Evolutionary conservation across 768 basidiomycete genomes (phyloP), one percentile per base, ranked within the genome.

Genomic region (Lentinula sp.): DNA sequence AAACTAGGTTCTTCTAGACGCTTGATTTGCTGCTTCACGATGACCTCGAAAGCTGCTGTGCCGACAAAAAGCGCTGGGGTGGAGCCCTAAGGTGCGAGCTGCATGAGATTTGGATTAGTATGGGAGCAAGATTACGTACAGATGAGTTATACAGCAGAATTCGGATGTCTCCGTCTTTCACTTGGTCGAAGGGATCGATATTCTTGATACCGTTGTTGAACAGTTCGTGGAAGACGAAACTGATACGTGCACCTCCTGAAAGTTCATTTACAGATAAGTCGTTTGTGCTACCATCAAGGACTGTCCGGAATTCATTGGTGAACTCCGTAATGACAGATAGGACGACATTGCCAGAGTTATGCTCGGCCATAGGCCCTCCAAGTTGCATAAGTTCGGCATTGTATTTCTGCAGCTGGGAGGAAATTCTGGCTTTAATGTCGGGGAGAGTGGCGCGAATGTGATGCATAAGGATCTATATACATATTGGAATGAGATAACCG

Each of bases 301-400:
- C 89, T 12, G 92, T 92, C 61, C 96, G 87, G 85, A 98, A 99
- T 70, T 98, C 97, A 43, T 89, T 84, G 63, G 93, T 95, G 76
- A 99, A 99, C 73, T 99, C 97, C 52, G 95, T 98, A 71, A 99
- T 98, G 65, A 97, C 93, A n/a, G 89, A 86, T 12, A 99, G 85
- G 37, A 99, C 95, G 46, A 99, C 84, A 72, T 92, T 95, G 64
- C 91, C 90, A 12, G 92, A 89, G 73, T 87, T 91, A 65, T 78
- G 81, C 61, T 96, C 95, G 33, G 90, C 94, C 70, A 91, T 73
- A 12, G 92, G 78, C 12, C 97, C 97, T 62, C 97, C 97, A 36
- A 99, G 87, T 9, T 85, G 77, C 46, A 78, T 75, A 48, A 99
- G 81, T 72, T 99, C 97, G 1, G 86, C 79, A 61, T 84, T 92